phyloP scores from a whole-genome alignment of 176 grass and related monocot species.

The Leersia perrieri region DNA sequence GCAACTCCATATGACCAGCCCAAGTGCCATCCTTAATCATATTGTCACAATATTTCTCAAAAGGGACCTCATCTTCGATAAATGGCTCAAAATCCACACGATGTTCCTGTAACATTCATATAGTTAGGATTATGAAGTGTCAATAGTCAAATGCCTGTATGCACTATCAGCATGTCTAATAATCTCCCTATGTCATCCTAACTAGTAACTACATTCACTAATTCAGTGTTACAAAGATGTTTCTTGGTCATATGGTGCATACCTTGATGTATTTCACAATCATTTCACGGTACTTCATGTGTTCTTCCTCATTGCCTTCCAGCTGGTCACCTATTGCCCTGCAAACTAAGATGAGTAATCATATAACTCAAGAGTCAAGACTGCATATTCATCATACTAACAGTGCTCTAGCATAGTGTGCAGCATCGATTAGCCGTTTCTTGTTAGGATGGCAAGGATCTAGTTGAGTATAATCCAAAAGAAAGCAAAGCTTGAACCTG shows the following conservation, averaged over 20 bases:
- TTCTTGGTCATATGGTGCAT: not conserved
- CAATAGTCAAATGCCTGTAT: not conserved
- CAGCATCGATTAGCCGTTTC: not conserved
- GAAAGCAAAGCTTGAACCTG: slow-evolving; percentile 47
- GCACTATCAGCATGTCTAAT: not conserved
- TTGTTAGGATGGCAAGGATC: not conserved
- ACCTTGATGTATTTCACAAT: slow-evolving; percentile 80
- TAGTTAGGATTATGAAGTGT: not conserved
- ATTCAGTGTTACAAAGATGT: not conserved
- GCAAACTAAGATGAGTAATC: slow-evolving; percentile 54
- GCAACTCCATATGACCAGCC: slow-evolving; percentile 95
- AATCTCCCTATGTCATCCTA: not conserved
- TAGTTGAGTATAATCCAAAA: not conserved
- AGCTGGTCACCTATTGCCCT: slow-evolving; percentile 95
- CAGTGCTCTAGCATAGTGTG: not conserved
- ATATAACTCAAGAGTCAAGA: slow-evolving; percentile 40
- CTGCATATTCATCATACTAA: not conserved
- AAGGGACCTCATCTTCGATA: slow-evolving; percentile 88
- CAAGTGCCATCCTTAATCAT: slow-evolving; percentile 91
- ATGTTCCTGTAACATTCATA: slow-evolving; percentile 47
- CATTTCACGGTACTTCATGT: slow-evolving; percentile 85
- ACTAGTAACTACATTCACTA: not conserved
- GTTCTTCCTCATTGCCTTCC: slow-evolving; percentile 75
- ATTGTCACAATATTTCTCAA: slow-evolving; percentile 76
- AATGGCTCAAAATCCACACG: slow-evolving; percentile 86